Conservation (phyloP, 2,329 filamentous ascomycete genomes). For the Talaromyces funiculosus region DNA sequence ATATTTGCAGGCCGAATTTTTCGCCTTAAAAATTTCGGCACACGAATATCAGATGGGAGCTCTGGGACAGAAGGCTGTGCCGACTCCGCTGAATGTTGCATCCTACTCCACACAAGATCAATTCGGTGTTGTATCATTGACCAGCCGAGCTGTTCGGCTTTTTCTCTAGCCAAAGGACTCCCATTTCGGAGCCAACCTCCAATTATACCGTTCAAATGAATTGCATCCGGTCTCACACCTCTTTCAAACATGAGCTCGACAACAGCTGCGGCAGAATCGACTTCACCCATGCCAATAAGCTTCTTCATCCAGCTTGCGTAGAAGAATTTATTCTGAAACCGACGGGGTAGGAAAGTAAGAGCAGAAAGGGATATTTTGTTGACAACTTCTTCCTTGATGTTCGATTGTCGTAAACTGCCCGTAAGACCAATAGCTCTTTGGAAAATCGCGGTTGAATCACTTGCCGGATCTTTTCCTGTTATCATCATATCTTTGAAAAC, state of each 20-base stretch:
- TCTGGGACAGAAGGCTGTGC: conserved; percentile 25
- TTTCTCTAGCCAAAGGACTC: conserved; percentile 48
- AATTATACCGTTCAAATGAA: conserved; percentile 76
- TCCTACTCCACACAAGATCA: conserved; percentile 50
- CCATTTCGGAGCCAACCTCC: conserved; percentile 68
- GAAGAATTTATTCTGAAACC: conserved; percentile 68
- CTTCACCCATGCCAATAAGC: conserved; percentile 65
- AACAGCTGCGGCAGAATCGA: conserved; percentile 66
- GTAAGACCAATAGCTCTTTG: conserved; percentile 35
- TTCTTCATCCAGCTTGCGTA: conserved; percentile 85
- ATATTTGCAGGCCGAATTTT: conserved; percentile 57
- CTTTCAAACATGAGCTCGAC: conserved; percentile 68
- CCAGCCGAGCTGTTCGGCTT: conserved; percentile 67
- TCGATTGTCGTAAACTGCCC: conserved; percentile 37
- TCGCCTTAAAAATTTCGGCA: conserved; percentile 38
- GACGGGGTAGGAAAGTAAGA: conserved; percentile 48
- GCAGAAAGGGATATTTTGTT: conserved; percentile 46
- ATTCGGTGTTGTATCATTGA: conserved; percentile 68
- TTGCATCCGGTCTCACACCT: conserved; percentile 62
- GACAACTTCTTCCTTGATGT: conserved; percentile 39
- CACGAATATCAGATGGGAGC: conserved; percentile 19
- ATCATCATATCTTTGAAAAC: conserved; percentile 90
- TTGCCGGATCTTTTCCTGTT: conserved; percentile 44
- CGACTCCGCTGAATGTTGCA: conserved; percentile 18
- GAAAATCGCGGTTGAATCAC: conserved; percentile 44